These are phyloP conservation scores for Orbilia brochopaga DNA, from an alignment of 2,329 filamentous ascomycete species.

Conservation along the genomic window DNA sequence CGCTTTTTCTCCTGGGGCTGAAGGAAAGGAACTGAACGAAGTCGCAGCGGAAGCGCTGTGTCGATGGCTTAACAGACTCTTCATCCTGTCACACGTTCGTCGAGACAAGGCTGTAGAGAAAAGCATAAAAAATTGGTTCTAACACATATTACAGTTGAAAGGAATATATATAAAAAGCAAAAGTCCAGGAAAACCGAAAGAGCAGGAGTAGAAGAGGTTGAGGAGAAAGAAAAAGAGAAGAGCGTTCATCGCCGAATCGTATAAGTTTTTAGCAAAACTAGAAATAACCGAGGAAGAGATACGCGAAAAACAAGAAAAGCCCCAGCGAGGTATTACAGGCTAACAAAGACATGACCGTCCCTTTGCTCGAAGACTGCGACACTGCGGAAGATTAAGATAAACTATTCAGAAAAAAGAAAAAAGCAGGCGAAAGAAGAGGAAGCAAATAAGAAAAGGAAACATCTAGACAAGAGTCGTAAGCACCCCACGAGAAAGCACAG, in stretches of 20 bases:
- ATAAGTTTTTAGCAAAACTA: constrained; percentile 8
- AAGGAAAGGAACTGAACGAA: constrained; percentile 32
- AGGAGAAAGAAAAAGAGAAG: constrained; percentile 41
- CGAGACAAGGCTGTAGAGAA: constrained; percentile 56
- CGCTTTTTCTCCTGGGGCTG: constrained; percentile 53
- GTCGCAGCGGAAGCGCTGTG: constrained; percentile 54
- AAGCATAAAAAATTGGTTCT: constrained; percentile 55
- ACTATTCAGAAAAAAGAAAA: constrained; percentile 36
- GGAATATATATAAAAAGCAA: constrained; percentile 52
- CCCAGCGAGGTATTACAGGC: constrained; percentile 49
- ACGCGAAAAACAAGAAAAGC: constrained; percentile 31
- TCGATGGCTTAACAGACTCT: constrained; percentile 18
- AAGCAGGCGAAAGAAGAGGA: constrained; percentile 8
- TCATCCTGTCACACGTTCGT: constrained; percentile 54
- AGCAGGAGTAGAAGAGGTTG: constrained; percentile 16
- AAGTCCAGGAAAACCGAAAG: neutral
- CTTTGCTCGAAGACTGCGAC: constrained; percentile 44
- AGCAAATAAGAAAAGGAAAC: constrained; percentile 27
- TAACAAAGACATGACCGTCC: constrained; percentile 45
- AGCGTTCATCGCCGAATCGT: constrained; percentile 47
- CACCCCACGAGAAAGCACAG: constrained; percentile 17
- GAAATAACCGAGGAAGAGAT: constrained; percentile 13
- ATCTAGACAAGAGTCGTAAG: constrained; percentile 30
- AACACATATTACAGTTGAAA: constrained; percentile 58
- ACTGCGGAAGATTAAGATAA: constrained; percentile 49